Base-by-base conservation (phyloP, 2,329 filamentous ascomycete genomes). In the Aspergillus spinulosporus region DNA sequence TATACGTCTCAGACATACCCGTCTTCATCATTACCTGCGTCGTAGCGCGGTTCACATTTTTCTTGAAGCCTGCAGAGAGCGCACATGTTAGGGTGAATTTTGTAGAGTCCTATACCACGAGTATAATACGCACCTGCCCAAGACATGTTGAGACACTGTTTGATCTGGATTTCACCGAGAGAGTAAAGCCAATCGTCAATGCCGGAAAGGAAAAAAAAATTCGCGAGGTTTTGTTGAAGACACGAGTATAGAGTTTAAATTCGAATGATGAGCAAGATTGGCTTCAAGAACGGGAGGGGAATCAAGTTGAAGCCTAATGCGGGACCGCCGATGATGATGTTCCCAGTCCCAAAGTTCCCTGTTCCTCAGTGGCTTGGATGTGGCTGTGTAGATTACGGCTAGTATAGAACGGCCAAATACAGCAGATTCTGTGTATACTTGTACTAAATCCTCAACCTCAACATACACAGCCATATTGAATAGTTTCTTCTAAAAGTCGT, bases 21-120 rank as follows among this genome's bases (percentile, higher is more conserved):
- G 92, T 96, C 84, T 99, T 99, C 93, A 99, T 97, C 91, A 99
- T 97, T 61, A 97, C 93, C 87, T 97, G 92, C 79, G 95, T 99
- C 77, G 93, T 97, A 69, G 93, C 93, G 80, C 94, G 91, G 82
- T 94, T 93, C 81, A 97, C 92, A 86, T 95, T 95, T 77, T 96
- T 96, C 81, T 94, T 92, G 80, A 92, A 93, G 63, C 88, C 88
- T 89, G 69, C 36, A 60, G 12, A 14, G n/a, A 31, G 28, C 2
- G 29, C n/a, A 29, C 15, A 49, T 56, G 53, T 60, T 14, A 58
- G 21, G 21, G 59, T 34, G 40, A n/a, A 8, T 11, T 4, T 26
- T 21, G 11, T 21, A n/a, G 52, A 32, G 21, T 29, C 26, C 29
- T n/a, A 4, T 12, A 7, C 29, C 43, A 4, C 37, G 21, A 37